Percentiles rank a stretch among this genome's conserved stretches.
Evolutionary conservation across 2,329 filamentous ascomycete species (phyloP).

Genomic region (Sarocladiaceae sp.): DNA sequence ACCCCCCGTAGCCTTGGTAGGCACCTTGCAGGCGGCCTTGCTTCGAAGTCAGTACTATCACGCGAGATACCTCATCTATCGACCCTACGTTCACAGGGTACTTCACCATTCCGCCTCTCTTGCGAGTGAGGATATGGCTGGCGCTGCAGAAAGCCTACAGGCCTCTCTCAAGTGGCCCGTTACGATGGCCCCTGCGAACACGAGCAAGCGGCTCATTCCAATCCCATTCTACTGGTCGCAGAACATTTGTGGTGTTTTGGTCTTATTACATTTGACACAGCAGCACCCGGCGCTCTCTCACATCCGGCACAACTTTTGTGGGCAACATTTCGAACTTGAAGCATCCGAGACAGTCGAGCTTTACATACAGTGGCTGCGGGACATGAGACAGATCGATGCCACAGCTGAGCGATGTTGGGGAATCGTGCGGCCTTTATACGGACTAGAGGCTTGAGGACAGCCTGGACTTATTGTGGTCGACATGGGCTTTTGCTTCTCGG

Average conservation of each 20-base stretch:
- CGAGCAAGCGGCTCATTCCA: slow-evolving; percentile 52
- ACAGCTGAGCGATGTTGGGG: slow-evolving; percentile 52
- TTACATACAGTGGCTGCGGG: slow-evolving; percentile 54
- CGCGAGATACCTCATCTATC: slow-evolving; percentile 49
- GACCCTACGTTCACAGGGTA: slow-evolving; percentile 54
- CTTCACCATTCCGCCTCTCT: slow-evolving; percentile 48
- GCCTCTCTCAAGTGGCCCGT: slow-evolving; percentile 55
- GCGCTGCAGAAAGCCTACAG: slow-evolving; percentile 50
- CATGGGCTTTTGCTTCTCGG: background rate
- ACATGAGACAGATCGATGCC: slow-evolving; percentile 47
- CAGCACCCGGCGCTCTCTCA: slow-evolving; percentile 43
- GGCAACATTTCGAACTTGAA: slow-evolving; percentile 43
- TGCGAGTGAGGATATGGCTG: slow-evolving; percentile 46
- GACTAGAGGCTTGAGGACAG: slow-evolving; percentile 22
- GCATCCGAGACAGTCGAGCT: slow-evolving; percentile 40
- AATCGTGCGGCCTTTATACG: slow-evolving; percentile 41
- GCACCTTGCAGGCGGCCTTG: slow-evolving; percentile 48
- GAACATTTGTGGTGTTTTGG: slow-evolving; percentile 51
- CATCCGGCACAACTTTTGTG: slow-evolving; percentile 43
- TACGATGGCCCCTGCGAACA: slow-evolving; percentile 47
- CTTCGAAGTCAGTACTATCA: slow-evolving; percentile 55
- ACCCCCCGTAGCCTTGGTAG: slow-evolving; percentile 35
- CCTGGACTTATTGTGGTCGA: background rate
- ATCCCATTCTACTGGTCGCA: slow-evolving; percentile 57
- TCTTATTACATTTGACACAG: slow-evolving; percentile 48